Conservation (phyloP, 352 stramenopile genomes). For the Phytopythium cucurbitacearum region DNA sequence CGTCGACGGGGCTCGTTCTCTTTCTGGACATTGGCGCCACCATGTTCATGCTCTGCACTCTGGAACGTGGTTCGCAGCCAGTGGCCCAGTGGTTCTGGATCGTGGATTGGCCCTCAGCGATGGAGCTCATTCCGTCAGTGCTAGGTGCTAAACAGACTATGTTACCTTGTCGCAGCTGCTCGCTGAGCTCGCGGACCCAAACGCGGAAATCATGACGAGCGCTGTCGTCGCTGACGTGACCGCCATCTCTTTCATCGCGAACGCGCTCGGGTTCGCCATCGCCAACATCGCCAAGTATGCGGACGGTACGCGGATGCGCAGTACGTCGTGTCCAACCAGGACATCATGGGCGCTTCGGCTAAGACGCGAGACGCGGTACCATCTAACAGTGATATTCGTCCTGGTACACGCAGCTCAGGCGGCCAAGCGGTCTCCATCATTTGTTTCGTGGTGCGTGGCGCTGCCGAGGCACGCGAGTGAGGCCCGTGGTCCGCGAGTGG, state of each 20-base stretch:
- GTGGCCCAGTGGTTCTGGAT: conserved; percentile 71
- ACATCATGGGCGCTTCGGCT: conserved; percentile 48
- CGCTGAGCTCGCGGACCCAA: conserved; percentile 41
- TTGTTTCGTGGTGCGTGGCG: conserved; percentile 35
- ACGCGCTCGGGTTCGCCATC: conserved; percentile 39
- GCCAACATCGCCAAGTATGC: too few relatives aligned
- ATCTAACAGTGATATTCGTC: conserved; percentile 42
- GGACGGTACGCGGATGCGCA: conserved; percentile 49
- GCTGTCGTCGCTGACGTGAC: conserved; percentile 45
- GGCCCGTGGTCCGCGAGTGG: conserved; percentile 16
- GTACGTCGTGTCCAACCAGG: conserved; percentile 43
- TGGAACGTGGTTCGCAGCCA: conserved; percentile 60
- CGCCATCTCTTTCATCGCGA: conserved; percentile 40
- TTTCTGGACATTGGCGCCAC: conserved; percentile 34
- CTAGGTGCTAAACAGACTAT: too few relatives aligned
- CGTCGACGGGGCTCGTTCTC: conserved; percentile 23
- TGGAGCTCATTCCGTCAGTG: conserved; percentile 45
- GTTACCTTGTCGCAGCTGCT: conserved; percentile 45
- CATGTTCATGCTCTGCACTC: conserved; percentile 53
- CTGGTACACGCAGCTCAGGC: conserved; percentile 51
- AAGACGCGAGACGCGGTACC: conserved; percentile 29
- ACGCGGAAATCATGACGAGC: conserved; percentile 22
- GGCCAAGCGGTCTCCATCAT: conserved; percentile 38
- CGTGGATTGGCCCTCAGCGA: conserved; percentile 45
- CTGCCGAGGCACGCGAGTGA: conserved; percentile 35